phyloP scores from a whole-genome alignment of 345 rosid genomes.

The Erodium maritimum region DNA sequence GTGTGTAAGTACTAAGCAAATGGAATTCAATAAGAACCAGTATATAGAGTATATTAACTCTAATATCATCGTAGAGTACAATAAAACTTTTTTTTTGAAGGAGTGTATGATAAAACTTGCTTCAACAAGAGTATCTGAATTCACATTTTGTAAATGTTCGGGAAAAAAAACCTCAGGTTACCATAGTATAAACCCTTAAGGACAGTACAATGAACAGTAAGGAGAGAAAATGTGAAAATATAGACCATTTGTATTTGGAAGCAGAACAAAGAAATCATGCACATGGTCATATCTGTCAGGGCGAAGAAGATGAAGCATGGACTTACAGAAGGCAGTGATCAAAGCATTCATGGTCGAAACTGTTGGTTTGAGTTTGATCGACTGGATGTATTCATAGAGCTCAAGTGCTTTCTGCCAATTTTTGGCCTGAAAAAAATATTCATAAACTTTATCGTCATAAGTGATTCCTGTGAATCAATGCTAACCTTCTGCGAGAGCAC shows the following conservation, averaged over 20 bases:
- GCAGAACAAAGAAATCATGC: too few relatives aligned
- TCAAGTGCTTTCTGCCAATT: slow-evolving; percentile 84
- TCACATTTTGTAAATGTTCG: neutral
- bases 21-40: too few relatives aligned
- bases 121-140: too few relatives aligned
- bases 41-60: too few relatives aligned
- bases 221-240: too few relatives aligned
- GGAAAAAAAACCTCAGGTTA: neutral
- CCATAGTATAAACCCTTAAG: neutral
- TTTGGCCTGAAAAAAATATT: slow-evolving; percentile 41
- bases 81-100: too few relatives aligned
- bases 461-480: neutral
- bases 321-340: slow-evolving; percentile 83
- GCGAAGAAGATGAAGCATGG: neutral
- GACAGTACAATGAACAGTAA: too few relatives aligned
- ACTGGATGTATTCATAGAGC: slow-evolving; percentile 62
- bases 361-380: slow-evolving; percentile 50
- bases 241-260: too few relatives aligned
- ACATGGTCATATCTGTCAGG: neutral
- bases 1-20: too few relatives aligned
- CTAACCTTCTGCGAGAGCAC: neutral
- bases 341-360: slow-evolving; percentile 81
- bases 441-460: neutral
- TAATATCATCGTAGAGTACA: too few relatives aligned
- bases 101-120: too few relatives aligned